Evolutionary conservation across 768 basidiomycete species (phyloP), one percentile per base, ranked within the genome.

Genomic region (Boletus tylopilopsis): DNA sequence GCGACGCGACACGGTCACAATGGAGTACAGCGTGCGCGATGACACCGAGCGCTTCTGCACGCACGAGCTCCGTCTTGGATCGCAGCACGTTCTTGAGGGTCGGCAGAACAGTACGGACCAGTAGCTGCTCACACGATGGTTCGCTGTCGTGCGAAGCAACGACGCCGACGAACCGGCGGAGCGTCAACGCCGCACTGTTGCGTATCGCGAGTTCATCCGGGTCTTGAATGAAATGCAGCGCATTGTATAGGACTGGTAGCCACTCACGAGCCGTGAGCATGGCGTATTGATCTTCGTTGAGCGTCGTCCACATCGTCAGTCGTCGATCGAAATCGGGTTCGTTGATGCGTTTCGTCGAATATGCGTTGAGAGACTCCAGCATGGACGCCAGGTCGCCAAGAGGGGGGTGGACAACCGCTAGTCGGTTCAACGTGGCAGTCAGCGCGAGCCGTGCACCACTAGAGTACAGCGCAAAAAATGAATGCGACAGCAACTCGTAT

Each of bases 251-350:
- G 39, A 97, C 50, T 1, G 93, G 88, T 22, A 87, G 64, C 96
- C 95, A 98, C 25, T 87, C 77, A 1, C 72, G 63, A 2, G 71
- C 64, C 0, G 79, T 73, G 3, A 93, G 62, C 0, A 71, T 66
- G 42, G 62, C 55, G 62, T 85, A 79, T 16, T 76, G 46, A 0
- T 65, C 70, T 53, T 94, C 92, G 65, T 93, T 95, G 42, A 98
- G 70, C 12, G 63, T 64, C 1, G 79, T 73, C 68, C 91, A 96
- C 0, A 90, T 93, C 1, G 68, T 64, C 3, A 98, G 72, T 2
- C 96, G 85, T 24, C 81, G 77, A 49, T 94, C 90, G 56, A 96
- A 97, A 66, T 98, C 92, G 3, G 94, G 90, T 62, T 98, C 94
- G 49, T 95, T 92, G 29, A 93, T 67, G 7, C 93, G 78, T 58